Percentiles rank a stretch among this genome's conserved stretches.
phyloP scores from a whole-genome alignment of 306 rosid species.

The Neltuma alba region DNA sequence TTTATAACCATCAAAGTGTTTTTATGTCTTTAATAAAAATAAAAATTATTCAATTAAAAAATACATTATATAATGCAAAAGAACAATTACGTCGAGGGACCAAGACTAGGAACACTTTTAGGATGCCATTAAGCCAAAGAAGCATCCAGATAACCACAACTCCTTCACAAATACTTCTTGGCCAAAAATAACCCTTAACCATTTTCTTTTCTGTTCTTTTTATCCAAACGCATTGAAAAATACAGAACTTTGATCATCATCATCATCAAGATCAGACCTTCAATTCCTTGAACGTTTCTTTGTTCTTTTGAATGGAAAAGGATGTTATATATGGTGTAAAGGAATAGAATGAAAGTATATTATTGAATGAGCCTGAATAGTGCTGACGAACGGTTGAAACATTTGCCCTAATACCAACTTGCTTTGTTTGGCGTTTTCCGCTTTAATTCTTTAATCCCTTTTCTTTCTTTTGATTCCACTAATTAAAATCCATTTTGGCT shows the following conservation, averaged over 20 bases:
- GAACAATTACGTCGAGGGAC: too few relatives aligned
- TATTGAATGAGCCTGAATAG: background rate
- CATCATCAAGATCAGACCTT: background rate
- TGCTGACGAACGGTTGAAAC: background rate
- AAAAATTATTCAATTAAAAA: too few relatives aligned
- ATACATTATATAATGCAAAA: too few relatives aligned
- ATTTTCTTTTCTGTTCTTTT: too few relatives aligned
- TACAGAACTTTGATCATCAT: background rate
- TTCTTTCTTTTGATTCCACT: slow-evolving; percentile 15
- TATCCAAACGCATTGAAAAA: background rate
- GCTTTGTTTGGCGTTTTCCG: background rate
- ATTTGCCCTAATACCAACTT: background rate
- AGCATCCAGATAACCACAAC: too few relatives aligned
- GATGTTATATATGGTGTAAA: background rate
- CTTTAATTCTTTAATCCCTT: background rate
- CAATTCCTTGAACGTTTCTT: background rate
- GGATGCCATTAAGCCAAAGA: too few relatives aligned
- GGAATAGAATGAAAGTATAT: background rate
- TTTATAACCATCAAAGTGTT: too few relatives aligned
- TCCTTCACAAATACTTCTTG: too few relatives aligned
- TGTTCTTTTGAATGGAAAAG: background rate
- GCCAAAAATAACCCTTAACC: too few relatives aligned
- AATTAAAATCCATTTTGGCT: slow-evolving; percentile 18
- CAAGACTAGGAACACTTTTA: too few relatives aligned
- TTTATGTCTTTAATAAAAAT: too few relatives aligned